A percentile compares a stretch with the other conserved stretches of the same genome.
Evolutionary conservation across 306 rosid species (phyloP).

Genomic region (Abrus precatorius): DNA sequence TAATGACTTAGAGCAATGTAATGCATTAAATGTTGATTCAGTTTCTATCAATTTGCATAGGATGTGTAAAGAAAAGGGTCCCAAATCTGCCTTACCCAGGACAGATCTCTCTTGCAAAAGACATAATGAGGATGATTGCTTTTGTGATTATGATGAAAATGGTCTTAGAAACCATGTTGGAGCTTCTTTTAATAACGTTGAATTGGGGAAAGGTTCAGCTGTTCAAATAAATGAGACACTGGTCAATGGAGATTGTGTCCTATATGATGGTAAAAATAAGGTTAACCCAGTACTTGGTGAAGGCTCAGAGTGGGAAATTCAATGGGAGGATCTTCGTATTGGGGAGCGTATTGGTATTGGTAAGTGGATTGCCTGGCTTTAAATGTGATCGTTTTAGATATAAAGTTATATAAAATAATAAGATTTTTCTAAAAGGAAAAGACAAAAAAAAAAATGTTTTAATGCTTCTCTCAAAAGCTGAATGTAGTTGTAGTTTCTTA

Average conservation of each 20-base stretch:
- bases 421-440: not conserved
- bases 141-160: conserved; percentile 56
- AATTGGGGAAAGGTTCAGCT: conserved; percentile 53
- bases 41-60: conserved; percentile 45
- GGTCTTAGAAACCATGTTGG: conserved; percentile 50
- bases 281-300: conserved; percentile 71
- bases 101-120: conserved; percentile 47
- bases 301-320: conserved; percentile 87
- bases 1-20: conserved; percentile 43
- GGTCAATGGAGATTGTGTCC: conserved; percentile 46
- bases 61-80: conserved; percentile 53
- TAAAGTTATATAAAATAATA: conserved; percentile 4
- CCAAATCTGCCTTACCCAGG: conserved; percentile 46
- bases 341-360: conserved; percentile 99
- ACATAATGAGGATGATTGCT: conserved; percentile 39
- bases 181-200: conserved; percentile 47
- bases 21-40: conserved; percentile 41
- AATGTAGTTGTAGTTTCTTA: not conserved
- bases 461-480: not conserved
- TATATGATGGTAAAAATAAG: conserved; percentile 59
- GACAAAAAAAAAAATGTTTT: not conserved
- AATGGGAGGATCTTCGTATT: conserved; percentile 95
- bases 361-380: conserved; percentile 58
- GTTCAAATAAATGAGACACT: conserved; percentile 54
- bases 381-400: conserved; percentile 5